Evolutionary conservation across 305 asterid genomes (phyloP), one percentile per base, ranked within the genome.

Genomic region (Fraxinus floribunda): DNA sequence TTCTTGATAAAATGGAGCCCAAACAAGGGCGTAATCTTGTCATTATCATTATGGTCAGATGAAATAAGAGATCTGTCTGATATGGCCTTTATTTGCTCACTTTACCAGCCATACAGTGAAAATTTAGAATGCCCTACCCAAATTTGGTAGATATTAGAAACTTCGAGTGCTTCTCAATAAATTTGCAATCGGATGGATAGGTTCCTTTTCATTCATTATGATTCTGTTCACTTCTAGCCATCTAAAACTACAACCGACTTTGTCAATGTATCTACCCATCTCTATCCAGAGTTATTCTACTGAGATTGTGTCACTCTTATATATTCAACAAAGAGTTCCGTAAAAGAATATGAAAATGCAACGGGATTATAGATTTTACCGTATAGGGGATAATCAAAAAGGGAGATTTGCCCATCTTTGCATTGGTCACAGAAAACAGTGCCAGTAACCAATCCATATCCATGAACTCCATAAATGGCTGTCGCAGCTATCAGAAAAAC

Each of bases 401-500:
- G 85, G 32, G 99, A 93, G 0, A 95, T 73, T 35, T 88, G 93
- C 68, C 98, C 99, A 77, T 94, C 99, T 88, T 86, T 92, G 92
- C 99, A 95, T 87, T 95, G 98, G 84, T 95, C 99, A 75, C 99
- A 95, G 82, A 94, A 93, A 64, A 95, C 99, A 0, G 94, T 92
- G 18, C 99, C 99, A 7, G 94, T 81, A 32, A 95, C 92, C 90
- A 86, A 73, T 3, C 94, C 83, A 83, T 82, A 84, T 55, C 98
- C 97, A 60, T 71, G 71, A 80, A 88, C 86, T 46, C 91, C 90
- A 81, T 81, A 29, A 87, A 86, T 86, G 89, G 91, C 84, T 4
- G 88, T 92, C 24, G 85, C 80, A 75, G 80, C 81, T 35, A 91
- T n/a, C 7, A 94, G 83, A 76, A 92, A 83, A 74, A 84, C 92